Evolutionary conservation across 495 filamentous ascomycete genomes (phyloP).

Genomic region (Darksidea phi): DNA sequence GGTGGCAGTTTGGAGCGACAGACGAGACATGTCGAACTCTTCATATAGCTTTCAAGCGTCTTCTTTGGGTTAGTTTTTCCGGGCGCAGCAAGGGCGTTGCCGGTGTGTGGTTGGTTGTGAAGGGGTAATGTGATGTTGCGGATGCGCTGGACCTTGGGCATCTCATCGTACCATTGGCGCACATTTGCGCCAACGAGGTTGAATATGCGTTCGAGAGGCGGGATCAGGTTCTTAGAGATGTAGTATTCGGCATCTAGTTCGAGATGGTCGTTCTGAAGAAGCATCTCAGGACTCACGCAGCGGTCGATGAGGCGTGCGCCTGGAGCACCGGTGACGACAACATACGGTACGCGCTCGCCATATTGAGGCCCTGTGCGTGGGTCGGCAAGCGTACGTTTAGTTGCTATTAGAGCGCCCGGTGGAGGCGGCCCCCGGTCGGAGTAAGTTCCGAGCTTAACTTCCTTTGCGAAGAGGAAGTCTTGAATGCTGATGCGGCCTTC

Average conservation of each 20-base stretch:
- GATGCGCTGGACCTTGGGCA: constrained; percentile 84
- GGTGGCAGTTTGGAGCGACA: constrained; percentile 63
- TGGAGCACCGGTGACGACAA: constrained; percentile 84
- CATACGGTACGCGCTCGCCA: constrained; percentile 91
- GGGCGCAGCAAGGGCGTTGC: constrained; percentile 18
- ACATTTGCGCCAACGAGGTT: constrained; percentile 95
- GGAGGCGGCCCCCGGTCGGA: constrained; percentile 75
- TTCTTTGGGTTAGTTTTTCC: constrained; percentile 49
- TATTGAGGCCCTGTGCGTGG: constrained; percentile 87
- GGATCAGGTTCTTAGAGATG: constrained; percentile 91
- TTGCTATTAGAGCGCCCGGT: constrained; percentile 82
- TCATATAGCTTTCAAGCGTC: constrained; percentile 87
- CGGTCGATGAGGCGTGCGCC: constrained; percentile 84
- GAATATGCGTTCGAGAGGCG: constrained; percentile 93
- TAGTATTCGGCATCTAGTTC: constrained; percentile 96
- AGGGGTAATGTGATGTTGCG: constrained; percentile 45
- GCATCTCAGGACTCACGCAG: constrained; percentile 79
- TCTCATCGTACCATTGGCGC: constrained; percentile 88
- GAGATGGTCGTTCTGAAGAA: constrained; percentile 72
- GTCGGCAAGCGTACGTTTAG: constrained; percentile 80
- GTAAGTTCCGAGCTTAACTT: constrained; percentile 89
- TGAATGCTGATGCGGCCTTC: constrained; percentile 81
- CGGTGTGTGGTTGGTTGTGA: constrained; percentile 47
- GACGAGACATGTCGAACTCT: constrained; percentile 70
- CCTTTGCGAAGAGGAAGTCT: constrained; percentile 92